Percentiles rank a stretch among this genome's conserved stretches.
Evolutionary conservation across 2,329 filamentous ascomycete species (phyloP).

Genomic region (Lachnellula subtilissima): DNA sequence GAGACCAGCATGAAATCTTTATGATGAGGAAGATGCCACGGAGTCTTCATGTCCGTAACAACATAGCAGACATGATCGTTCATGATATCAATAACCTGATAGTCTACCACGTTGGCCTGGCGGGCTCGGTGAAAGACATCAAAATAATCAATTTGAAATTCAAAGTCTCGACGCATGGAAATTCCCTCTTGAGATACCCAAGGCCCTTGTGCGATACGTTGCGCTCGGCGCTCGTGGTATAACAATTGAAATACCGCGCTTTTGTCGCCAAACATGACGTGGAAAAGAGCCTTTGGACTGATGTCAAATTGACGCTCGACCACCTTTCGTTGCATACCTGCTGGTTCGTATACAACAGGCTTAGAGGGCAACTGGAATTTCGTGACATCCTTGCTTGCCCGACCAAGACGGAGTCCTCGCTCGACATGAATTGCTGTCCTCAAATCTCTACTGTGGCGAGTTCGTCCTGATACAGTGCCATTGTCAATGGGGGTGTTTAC

Average conservation of each 20-base stretch:
- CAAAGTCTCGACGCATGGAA: slow-evolving; percentile 71
- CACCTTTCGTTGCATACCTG: slow-evolving; percentile 70
- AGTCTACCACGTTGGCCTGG: slow-evolving; percentile 65
- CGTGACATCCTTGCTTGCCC: slow-evolving; percentile 27
- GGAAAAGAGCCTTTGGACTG: slow-evolving; percentile 90
- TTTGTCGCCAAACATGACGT: slow-evolving; percentile 94
- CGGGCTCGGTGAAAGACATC: slow-evolving; percentile 60
- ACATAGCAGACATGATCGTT: slow-evolving; percentile 70
- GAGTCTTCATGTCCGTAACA: slow-evolving; percentile 56
- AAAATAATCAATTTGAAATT: slow-evolving; percentile 67
- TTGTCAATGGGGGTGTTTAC: slow-evolving; percentile 56
- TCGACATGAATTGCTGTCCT: slow-evolving; percentile 58
- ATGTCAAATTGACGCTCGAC: slow-evolving; percentile 83
- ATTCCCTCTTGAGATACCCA: slow-evolving; percentile 71
- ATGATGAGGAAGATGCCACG: slow-evolving; percentile 72
- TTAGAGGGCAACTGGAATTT: slow-evolving; percentile 80
- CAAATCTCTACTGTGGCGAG: slow-evolving; percentile 43
- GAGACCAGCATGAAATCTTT: slow-evolving; percentile 75
- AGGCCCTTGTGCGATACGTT: slow-evolving; percentile 77
- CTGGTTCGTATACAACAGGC: slow-evolving; percentile 77
- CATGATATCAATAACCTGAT: slow-evolving; percentile 79
- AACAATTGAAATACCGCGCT: slow-evolving; percentile 90
- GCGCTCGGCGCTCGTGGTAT: slow-evolving; percentile 75
- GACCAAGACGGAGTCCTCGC: slow-evolving; percentile 48
- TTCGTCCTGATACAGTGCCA: slow-evolving; percentile 40